phyloP scores from a whole-genome alignment of 768 basidiomycete species.

The Lactarius evosmus region DNA sequence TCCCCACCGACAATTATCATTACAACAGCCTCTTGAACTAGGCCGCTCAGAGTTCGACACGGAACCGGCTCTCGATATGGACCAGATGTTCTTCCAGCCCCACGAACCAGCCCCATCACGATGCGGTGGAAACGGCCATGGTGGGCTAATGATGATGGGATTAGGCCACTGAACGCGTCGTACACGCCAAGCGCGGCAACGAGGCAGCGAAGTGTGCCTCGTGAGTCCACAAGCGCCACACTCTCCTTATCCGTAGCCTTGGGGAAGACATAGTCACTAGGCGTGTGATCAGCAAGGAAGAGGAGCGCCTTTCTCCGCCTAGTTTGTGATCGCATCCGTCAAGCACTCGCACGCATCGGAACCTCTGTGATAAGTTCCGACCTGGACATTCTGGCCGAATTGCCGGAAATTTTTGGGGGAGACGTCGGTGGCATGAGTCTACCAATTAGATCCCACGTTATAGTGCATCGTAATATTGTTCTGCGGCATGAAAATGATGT shows the following conservation, averaged over 20 bases:
- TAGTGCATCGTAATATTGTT: conserved; percentile 12
- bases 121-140: background rate
- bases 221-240: conserved; percentile 8
- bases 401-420: conserved; percentile 20
- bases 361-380: conserved; percentile 6
- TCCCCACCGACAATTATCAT: too few species aligned
- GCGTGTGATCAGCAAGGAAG: conserved; percentile 7
- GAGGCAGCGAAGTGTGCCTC: background rate
- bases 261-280: conserved; percentile 9
- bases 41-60: background rate
- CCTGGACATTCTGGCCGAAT: conserved; percentile 4
- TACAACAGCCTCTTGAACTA: background rate
- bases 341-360: conserved; percentile 4
- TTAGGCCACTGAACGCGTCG: conserved; percentile 10
- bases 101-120: background rate
- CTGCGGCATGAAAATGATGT: conserved; percentile 13
- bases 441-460: conserved; percentile 13
- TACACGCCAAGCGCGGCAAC: background rate
- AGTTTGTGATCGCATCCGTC: conserved; percentile 2
- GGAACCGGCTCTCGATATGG: background rate
- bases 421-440: conserved; percentile 13
- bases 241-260: background rate
- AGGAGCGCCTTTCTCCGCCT: conserved; percentile 8
- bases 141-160: conserved; percentile 12
- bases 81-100: background rate